phyloP scores from a whole-genome alignment of 2,329 filamentous ascomycete genomes.

The Hymenoscyphus salicellus region DNA sequence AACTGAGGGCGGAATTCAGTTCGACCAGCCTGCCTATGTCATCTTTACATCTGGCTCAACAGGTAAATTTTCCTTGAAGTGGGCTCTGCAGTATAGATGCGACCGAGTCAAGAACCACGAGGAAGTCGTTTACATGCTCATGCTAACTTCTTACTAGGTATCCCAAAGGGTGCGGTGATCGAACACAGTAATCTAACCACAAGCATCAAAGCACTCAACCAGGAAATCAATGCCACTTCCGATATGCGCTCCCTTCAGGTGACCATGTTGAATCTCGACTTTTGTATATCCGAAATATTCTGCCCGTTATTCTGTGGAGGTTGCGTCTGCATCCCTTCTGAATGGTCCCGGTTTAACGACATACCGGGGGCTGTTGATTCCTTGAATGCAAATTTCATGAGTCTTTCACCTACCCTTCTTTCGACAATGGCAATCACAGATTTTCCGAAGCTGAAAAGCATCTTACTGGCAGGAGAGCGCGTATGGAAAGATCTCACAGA shows the following conservation, averaged over 20 bases:
- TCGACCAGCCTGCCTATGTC: conserved; percentile 3
- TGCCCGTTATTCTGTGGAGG: conserved; percentile 6
- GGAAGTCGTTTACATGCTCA: not conserved
- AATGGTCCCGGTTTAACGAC: conserved; percentile 5
- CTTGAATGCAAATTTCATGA: conserved; percentile 7
- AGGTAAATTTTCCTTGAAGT: not conserved
- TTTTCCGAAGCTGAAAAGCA: conserved; percentile 6
- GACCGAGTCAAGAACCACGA: not conserved
- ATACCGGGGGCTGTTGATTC: conserved; percentile 5
- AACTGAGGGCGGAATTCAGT: conserved; percentile 2
- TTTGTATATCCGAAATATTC: conserved; percentile 8
- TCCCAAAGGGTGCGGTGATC: conserved; percentile 7
- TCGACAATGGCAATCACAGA: conserved; percentile 7
- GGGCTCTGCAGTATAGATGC: not conserved
- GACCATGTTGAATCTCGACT: conserved; percentile 8
- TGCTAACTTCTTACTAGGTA: conserved; percentile 4
- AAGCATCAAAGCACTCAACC: conserved; percentile 5
- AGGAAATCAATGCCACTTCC: conserved; percentile 1
- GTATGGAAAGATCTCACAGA: conserved; percentile 7
- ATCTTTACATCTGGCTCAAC: conserved; percentile 9
- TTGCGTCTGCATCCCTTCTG: conserved; percentile 8
- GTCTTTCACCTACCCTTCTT: conserved; percentile 8
- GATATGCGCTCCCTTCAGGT: conserved; percentile 7
- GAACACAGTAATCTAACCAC: conserved; percentile 7
- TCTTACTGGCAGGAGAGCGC: conserved; percentile 4